A percentile compares a stretch with the other conserved stretches of the same genome.
Evolutionary conservation across 2,329 filamentous ascomycete species (phyloP).

Genomic region (Pseudodiploospora longispora): DNA sequence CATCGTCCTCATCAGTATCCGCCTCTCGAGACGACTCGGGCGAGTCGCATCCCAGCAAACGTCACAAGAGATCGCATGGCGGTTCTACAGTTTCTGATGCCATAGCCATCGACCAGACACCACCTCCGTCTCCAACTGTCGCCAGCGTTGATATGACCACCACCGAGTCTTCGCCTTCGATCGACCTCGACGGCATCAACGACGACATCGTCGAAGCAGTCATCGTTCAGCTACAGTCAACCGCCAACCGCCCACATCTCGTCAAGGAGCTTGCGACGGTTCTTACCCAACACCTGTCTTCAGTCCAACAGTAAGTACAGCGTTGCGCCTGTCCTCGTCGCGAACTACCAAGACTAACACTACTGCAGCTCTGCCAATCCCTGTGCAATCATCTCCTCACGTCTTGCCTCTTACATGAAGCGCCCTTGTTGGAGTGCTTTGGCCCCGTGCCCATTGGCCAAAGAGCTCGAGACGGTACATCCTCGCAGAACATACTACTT

Average conservation of each 20-base stretch:
- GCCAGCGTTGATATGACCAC: slow-evolving; percentile 21
- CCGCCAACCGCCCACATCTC: slow-evolving; percentile 84
- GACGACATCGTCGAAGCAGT: slow-evolving; percentile 93
- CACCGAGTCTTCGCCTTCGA: slow-evolving; percentile 17
- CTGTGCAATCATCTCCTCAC: slow-evolving; percentile 88
- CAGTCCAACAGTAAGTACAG: slow-evolving; percentile 78
- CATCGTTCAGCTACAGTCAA: slow-evolving; percentile 79
- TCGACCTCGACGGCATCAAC: slow-evolving; percentile 73
- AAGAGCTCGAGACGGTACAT: slow-evolving; percentile 86
- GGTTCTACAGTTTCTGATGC: slow-evolving; percentile 49
- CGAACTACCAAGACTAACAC: slow-evolving; percentile 16
- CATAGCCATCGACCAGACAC: slow-evolving; percentile 73
- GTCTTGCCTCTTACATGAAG: slow-evolving; percentile 82
- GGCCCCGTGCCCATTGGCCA: slow-evolving; percentile 79
- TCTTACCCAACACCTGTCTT: slow-evolving; percentile 65
- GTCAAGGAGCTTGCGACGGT: slow-evolving; percentile 87
- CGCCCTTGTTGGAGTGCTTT: slow-evolving; percentile 71
- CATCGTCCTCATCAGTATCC: slow-evolving; percentile 22
- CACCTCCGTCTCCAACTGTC: slow-evolving; percentile 36
- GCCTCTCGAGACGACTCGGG: slow-evolving; percentile 21
- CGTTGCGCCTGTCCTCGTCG: slow-evolving; percentile 1
- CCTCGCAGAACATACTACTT: slow-evolving; percentile 96
- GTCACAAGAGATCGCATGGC: slow-evolving; percentile 67
- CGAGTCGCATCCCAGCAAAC: slow-evolving; percentile 47
- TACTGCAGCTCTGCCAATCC: slow-evolving; percentile 79